Evolutionary conservation across 805 yeast species (phyloP).

Genomic region (Maudiozyma serrabonitensis): DNA sequence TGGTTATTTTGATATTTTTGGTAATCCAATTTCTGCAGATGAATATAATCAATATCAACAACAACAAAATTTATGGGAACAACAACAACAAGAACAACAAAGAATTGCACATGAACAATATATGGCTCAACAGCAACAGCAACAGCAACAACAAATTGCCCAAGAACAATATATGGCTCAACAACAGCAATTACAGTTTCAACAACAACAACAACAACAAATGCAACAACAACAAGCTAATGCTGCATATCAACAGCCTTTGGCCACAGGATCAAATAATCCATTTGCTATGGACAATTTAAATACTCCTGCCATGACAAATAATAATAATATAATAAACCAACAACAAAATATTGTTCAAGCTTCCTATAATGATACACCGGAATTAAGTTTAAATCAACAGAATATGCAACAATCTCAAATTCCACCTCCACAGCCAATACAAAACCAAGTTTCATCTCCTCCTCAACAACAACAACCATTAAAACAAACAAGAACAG

Average conservation of each 20-base stretch:
- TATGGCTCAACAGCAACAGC: constrained; percentile 3
- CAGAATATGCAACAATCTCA: not conserved
- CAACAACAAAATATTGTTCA: too few relatives aligned
- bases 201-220: constrained; percentile 3
- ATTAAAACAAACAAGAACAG: constrained; percentile 39
- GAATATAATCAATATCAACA: constrained; percentile 24
- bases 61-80: constrained; percentile 20
- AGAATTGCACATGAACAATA: constrained; percentile 20
- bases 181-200: not conserved
- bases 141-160: constrained; percentile 1
- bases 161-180: constrained; percentile 1
- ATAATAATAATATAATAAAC: too few relatives aligned
- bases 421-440: not conserved
- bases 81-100: constrained; percentile 23
- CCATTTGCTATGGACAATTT: constrained; percentile 50
- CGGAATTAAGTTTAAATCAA: constrained; percentile 2
- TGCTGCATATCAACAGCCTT: constrained; percentile 37
- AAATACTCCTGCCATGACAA: not conserved
- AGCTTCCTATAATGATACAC: too few relatives aligned
- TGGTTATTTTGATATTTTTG: constrained; percentile 21
- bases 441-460: not conserved
- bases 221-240: constrained; percentile 11
- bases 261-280: constrained; percentile 65
- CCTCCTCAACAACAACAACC: constrained; percentile 27
- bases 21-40: constrained; percentile 23